Evolutionary conservation across 176 grass and related monocot genomes (phyloP), one percentile per base, ranked within the genome.

Genomic region (Puccinellia tenuiflora): DNA sequence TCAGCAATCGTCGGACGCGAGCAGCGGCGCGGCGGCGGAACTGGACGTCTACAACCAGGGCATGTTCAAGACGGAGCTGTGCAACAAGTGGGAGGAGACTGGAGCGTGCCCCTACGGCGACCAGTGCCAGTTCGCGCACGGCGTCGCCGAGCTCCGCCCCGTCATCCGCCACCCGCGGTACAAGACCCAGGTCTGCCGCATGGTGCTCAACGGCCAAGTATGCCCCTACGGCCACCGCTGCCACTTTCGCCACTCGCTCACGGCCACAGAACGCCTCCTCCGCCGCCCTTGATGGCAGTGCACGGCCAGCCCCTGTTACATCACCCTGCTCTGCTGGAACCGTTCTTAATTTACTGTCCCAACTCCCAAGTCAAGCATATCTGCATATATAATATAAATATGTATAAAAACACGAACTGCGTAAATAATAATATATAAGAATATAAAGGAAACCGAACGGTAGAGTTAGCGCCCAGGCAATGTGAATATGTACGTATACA

Each of bases 51-150:
- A 77, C 91, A 90, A 92, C 88, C 97, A 99, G 83, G 97, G 97
- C 40, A 99, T 92, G 97, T 89, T 96, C 86, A 99, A 99, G 86
- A 96, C 93, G 29, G 97, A 99, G 91, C 87, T 99, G 21, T 99
- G 97, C 93, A 99, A 99, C 89, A 99, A 99, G 70, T 99, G 97
- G 97, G 93, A 96, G 88, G 93, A 99, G 81, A 96, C 80, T 6
- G 91, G 97, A 42, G 83, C 70, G 48, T 99, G 97, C 62, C 93
- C 93, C 12, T 99, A 99, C 81, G 85, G 89, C 3, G 85, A 92
- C 28, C 91, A 99, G 55, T 99, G 96, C 85, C 96, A 96, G 87
- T 99, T 99, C 87, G 96, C 96, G 15, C 93, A 99, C 87, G 97
- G 97, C 78, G 92, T 99, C 37, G 72, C 91, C 29, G 97, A 99